Base-by-base conservation (phyloP, 2,329 filamentous ascomycete species). In the Alternaria consortialis region DNA sequence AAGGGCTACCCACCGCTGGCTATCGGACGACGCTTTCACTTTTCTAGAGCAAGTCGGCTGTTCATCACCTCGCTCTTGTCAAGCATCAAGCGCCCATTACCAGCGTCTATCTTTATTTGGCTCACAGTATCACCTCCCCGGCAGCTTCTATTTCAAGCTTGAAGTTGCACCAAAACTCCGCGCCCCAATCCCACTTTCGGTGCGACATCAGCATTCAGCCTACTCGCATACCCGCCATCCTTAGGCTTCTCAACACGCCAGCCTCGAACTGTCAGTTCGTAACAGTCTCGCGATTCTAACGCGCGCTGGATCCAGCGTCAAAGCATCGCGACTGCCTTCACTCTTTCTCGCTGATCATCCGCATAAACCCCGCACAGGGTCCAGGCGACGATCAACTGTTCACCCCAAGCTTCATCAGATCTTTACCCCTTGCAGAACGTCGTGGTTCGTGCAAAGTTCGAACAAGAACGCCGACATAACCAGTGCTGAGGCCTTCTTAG, bases 201-300 rank as follows among this genome's bases (percentile, higher is more conserved):
- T 72, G 70, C 73, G 66, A 73, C 74, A 74, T 71, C 71, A 74
- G 60, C 67, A 71, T 76, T 75, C 69, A 74, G 72, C 73, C 74
- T 74, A 70, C 68, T 67, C 67, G 68, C 71, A 73, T 69, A 74
- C 70, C 71, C 68, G 68, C 67, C 64, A 67, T 68, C 64, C 64
- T 65, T 71, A 68, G 62, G 64, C 60, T 60, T 61, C 61, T 63
- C 70, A 66, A 67, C 71, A 65, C 69, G 60, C 56, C 64, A 55
- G 57, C 51, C 48, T 59, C 65, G 56, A 64, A 56, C 65, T 64
- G 61, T 69, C 67, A 65, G 55, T 68, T 68, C 67, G 68, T 65
- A 51, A 73, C 70, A 67, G 61, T 66, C 63, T 56, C 69, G 62
- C 68, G 62, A 72, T 66, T 67, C 66, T 65, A 67, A 70, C 68